These are phyloP conservation scores for Prinsepia uniflora DNA, from an alignment of 306 rosid species.

Conservation along the genomic window DNA sequence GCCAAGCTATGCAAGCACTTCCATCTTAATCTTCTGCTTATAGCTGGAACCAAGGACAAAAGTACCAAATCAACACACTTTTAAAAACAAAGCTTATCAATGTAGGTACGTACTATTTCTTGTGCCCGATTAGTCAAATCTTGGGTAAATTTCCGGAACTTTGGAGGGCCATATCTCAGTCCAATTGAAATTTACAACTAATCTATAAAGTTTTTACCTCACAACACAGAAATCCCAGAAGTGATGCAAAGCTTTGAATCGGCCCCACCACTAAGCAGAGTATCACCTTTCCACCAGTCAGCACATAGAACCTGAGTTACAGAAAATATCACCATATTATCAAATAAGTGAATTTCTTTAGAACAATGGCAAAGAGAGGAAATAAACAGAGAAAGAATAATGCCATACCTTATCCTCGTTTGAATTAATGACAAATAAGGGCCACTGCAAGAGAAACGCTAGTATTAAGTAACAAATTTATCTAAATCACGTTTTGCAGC, in stretches of 20 bases:
- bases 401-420: slow-evolving; percentile 68
- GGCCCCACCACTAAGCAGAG: slow-evolving; percentile 79
- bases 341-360: not conserved
- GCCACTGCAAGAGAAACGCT: slow-evolving; percentile 69
- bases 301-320: slow-evolving; percentile 68
- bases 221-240: slow-evolving; percentile 53
- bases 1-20: not conserved
- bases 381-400: not conserved
- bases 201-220: slow-evolving; percentile 9
- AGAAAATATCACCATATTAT: slow-evolving; percentile 7
- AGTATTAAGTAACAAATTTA: slow-evolving; percentile 8
- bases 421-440: slow-evolving; percentile 64
- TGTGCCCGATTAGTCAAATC: not conserved
- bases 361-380: not conserved
- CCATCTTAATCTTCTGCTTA: not conserved
- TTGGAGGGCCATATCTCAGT: not conserved
- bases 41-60: not conserved
- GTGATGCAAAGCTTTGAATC: slow-evolving; percentile 79
- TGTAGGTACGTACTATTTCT: not conserved
- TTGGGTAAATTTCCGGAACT: not conserved
- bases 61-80: not conserved
- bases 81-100: not conserved
- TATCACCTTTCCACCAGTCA: slow-evolving; percentile 89
- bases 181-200: not conserved
- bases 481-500: not conserved